Conservation (phyloP, 345 rosid genomes). For the Rhodamnia argentea region DNA sequence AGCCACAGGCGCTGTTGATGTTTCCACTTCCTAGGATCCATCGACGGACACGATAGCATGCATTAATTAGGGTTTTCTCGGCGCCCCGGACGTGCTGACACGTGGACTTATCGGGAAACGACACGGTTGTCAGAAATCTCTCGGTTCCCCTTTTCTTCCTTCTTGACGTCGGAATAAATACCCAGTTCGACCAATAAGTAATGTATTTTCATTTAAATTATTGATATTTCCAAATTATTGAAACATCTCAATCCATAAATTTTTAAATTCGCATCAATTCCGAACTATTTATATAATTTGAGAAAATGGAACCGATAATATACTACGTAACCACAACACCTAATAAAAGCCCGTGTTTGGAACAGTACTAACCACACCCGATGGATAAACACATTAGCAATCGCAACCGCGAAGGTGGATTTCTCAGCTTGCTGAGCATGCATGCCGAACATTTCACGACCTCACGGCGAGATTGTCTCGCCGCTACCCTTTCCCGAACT, state of each 20-base stretch:
- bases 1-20: neutral
- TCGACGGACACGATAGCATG: neutral
- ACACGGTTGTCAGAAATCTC: neutral
- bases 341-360: too few species aligned
- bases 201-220: neutral
- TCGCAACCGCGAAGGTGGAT: too few species aligned
- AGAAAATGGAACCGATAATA: too few species aligned
- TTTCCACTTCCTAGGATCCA: neutral
- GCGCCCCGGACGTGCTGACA: neutral
- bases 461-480: accelerated
- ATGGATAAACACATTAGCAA: too few species aligned
- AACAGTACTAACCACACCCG: too few species aligned
- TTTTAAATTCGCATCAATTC: neutral
- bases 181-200: too few species aligned
- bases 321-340: too few species aligned
- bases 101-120: neutral
- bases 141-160: neutral
- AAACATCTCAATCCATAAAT: neutral
- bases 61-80: neutral
- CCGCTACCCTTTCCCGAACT: accelerated
- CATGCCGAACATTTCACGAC: neutral
- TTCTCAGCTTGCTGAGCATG: too few species aligned
- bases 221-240: neutral
- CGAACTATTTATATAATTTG: too few species aligned
- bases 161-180: neutral